Conservation (phyloP, 1,284 basidiomycete genomes). For the Ganoderma lucidum region DNA sequence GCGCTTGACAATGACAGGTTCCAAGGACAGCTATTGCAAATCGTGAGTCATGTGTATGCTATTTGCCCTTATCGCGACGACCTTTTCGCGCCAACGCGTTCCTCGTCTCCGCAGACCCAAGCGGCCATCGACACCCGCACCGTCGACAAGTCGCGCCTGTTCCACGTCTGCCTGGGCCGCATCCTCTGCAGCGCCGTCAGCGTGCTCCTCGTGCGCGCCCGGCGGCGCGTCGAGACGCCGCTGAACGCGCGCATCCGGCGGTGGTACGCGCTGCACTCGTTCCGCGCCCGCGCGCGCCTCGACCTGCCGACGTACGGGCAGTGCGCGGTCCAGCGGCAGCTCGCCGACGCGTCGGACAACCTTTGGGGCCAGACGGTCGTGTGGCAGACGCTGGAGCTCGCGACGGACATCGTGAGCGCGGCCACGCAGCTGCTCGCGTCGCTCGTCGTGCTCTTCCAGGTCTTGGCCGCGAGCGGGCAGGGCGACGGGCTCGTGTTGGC, state of each 20-base stretch:
- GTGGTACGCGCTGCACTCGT: slow-evolving; percentile 69
- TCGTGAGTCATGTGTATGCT: slow-evolving; percentile 4
- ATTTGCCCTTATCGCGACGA: not conserved
- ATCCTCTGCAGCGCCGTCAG: slow-evolving; percentile 56
- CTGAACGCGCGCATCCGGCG: slow-evolving; percentile 67
- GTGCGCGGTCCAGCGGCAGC: slow-evolving; percentile 65
- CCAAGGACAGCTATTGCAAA: not conserved
- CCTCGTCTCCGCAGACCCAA: slow-evolving; percentile 51
- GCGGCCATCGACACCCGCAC: slow-evolving; percentile 68
- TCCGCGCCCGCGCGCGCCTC: slow-evolving; percentile 69
- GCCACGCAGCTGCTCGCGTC: slow-evolving; percentile 63
- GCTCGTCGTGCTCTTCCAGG: slow-evolving; percentile 61
- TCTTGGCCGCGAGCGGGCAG: slow-evolving; percentile 58
- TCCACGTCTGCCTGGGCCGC: slow-evolving; percentile 62
- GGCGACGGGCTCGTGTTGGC: slow-evolving; percentile 68
- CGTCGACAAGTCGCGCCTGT: slow-evolving; percentile 66
- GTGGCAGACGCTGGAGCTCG: slow-evolving; percentile 62
- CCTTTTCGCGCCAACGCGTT: not conserved
- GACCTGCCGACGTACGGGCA: slow-evolving; percentile 80
- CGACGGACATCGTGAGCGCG: slow-evolving; percentile 52
- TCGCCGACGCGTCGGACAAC: slow-evolving; percentile 58
- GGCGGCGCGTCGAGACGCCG: slow-evolving; percentile 49
- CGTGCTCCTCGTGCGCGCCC: slow-evolving; percentile 53
- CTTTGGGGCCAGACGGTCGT: slow-evolving; percentile 49
- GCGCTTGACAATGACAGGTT: not conserved